These are phyloP conservation scores for Aspergillus puulaauensis DNA, from an alignment of 2,329 filamentous ascomycete genomes.

Conservation along the genomic window DNA sequence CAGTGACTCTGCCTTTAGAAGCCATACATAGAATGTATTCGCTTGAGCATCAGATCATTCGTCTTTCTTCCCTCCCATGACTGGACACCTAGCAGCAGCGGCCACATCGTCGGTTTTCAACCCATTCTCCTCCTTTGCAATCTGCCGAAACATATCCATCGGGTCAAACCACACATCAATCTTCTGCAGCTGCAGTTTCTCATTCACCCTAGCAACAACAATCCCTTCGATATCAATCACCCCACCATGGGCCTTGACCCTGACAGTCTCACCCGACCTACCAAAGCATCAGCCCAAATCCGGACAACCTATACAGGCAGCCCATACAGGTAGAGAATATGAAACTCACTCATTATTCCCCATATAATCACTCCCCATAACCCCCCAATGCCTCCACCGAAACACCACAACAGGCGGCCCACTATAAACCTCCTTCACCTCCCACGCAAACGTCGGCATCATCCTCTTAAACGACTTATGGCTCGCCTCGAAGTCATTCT, in stretches of 20 bases:
- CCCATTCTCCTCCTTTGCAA: slow-evolving; percentile 34
- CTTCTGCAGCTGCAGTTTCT: slow-evolving; percentile 56
- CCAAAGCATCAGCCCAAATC: neutral
- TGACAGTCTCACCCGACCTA: slow-evolving; percentile 64
- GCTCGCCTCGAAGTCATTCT: slow-evolving; percentile 62
- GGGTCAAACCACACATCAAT: slow-evolving; percentile 68
- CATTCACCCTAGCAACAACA: slow-evolving; percentile 62
- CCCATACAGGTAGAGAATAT: neutral
- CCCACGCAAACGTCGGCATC: slow-evolving; percentile 73
- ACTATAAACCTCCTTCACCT: slow-evolving; percentile 67
- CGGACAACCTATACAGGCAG: neutral
- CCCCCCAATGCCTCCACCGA: slow-evolving; percentile 68
- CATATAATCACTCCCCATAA: slow-evolving; percentile 66
- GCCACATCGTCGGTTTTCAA: neutral
- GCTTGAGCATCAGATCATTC: neutral
- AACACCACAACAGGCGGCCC: slow-evolving; percentile 64
- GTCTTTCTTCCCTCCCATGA: neutral
- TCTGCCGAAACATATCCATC: slow-evolving; percentile 66
- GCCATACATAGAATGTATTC: too few relatives aligned
- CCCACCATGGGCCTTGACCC: slow-evolving; percentile 60
- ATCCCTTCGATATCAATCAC: slow-evolving; percentile 64
- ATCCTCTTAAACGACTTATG: slow-evolving; percentile 72
- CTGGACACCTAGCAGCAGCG: neutral
- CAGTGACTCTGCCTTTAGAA: neutral
- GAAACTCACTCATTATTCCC: slow-evolving; percentile 60